Conservation (phyloP, 371 early-diverging fungal genomes). For the Coemansia sp. region DNA sequence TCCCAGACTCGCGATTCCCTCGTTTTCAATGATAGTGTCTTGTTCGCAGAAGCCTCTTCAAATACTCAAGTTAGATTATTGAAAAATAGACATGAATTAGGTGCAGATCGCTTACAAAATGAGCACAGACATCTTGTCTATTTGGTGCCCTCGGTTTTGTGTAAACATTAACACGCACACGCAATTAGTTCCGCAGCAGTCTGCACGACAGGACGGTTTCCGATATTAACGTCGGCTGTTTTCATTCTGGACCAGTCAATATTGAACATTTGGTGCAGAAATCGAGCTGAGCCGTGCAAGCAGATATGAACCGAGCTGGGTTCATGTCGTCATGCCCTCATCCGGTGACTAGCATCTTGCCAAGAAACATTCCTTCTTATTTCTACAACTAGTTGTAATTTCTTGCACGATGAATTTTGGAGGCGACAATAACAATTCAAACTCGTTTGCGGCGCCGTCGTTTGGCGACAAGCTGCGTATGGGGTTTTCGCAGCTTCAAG, state of each 20-base stretch:
- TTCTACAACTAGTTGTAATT: neutral
- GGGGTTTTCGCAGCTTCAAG: slow-evolving; percentile 47
- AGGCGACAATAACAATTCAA: slow-evolving; percentile 13
- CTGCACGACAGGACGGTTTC: too few relatives aligned
- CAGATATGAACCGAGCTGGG: neutral
- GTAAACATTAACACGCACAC: too few relatives aligned
- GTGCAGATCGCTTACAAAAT: too few relatives aligned
- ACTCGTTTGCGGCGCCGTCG: slow-evolving; percentile 38
- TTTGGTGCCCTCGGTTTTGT: too few relatives aligned
- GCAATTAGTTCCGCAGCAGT: too few relatives aligned
- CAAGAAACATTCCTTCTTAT: neutral
- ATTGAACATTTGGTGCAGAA: neutral
- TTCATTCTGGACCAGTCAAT: too few relatives aligned
- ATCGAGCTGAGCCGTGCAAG: neutral
- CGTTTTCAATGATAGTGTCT: neutral
- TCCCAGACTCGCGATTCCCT: neutral
- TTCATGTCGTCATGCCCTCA: neutral
- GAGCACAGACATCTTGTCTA: too few relatives aligned
- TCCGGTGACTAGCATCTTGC: neutral
- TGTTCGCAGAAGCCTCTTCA: neutral
- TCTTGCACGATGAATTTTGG: slow-evolving; percentile 37
- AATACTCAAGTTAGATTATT: too few relatives aligned
- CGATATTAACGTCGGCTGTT: too few relatives aligned
- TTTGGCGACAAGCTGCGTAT: slow-evolving; percentile 51
- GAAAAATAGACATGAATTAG: too few relatives aligned